Evolutionary conservation across 106 monocot species (phyloP).

Genomic region (Dendrobium catenatum): DNA sequence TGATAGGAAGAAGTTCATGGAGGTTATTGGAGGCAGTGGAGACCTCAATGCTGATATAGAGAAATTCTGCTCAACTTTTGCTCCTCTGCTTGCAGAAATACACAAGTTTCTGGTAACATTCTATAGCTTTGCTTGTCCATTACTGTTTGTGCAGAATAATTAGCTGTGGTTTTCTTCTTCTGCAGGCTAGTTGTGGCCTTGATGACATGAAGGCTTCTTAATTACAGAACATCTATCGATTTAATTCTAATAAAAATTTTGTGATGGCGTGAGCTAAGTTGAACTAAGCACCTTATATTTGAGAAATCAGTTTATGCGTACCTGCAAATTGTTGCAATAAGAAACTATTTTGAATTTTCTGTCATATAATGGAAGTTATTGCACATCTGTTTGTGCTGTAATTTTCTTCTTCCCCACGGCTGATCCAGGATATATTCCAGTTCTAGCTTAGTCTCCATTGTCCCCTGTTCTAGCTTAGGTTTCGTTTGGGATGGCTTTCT

Average conservation of each 20-base stretch:
- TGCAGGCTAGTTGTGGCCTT: conserved; percentile 80
- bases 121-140: neutral
- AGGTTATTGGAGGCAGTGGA: conserved; percentile 74
- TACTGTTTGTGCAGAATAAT: neutral
- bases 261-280: neutral
- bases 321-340: neutral
- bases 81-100: conserved; percentile 69
- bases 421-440: no score
- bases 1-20: conserved; percentile 97
- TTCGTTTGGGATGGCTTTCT: no score
- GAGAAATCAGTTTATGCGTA: neutral
- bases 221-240: neutral
- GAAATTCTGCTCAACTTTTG: conserved; percentile 67
- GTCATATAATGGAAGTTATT: neutral
- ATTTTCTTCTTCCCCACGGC: no score
- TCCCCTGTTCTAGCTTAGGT: no score
- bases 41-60: conserved; percentile 76
- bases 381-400: no score
- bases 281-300: no score
- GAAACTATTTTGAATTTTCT: neutral
- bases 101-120: conserved; percentile 76
- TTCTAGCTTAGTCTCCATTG: no score
- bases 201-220: conserved; percentile 91
- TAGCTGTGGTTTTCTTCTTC: neutral
- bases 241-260: neutral